Evolutionary conservation across 495 filamentous ascomycete species (phyloP).

Genomic region (Pyrenula massariospora): DNA sequence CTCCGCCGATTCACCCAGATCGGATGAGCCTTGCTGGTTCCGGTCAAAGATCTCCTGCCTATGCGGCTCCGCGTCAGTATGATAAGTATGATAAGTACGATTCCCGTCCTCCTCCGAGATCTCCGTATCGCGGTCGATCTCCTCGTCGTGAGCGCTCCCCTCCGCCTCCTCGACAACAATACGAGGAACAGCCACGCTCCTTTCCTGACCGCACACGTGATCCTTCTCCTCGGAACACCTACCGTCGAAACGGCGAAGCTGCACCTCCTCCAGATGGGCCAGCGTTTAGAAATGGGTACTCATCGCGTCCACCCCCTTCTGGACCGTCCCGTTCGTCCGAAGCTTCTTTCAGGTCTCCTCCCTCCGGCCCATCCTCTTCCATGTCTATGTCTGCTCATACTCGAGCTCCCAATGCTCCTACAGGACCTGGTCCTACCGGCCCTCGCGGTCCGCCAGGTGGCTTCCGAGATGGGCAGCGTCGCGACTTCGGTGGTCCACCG

Average conservation of each 20-base stretch:
- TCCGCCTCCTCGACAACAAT: not conserved
- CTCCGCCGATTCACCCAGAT: constrained; percentile 19
- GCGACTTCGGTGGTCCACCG: constrained; percentile 18
- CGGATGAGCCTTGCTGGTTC: constrained; percentile 8
- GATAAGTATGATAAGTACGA: constrained; percentile 1
- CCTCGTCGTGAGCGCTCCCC: constrained; percentile 2
- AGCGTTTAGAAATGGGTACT: constrained; percentile 13
- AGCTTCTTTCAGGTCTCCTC: constrained; percentile 10
- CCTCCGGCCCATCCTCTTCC: constrained; percentile 34
- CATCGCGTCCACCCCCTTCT: constrained; percentile 19
- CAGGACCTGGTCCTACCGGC: constrained; percentile 48
- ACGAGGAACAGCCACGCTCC: not conserved
- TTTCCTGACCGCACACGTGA: constrained; percentile 2
- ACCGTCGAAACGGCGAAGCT: constrained; percentile 8
- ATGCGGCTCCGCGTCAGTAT: constrained; percentile 3
- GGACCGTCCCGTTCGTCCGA: constrained; percentile 10
- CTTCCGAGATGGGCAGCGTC: constrained; percentile 3
- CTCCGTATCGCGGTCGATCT: constrained; percentile 7
- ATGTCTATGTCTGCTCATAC: constrained; percentile 33
- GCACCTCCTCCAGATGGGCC: constrained; percentile 5
- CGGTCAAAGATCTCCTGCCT: constrained; percentile 13
- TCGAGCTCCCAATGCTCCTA: constrained; percentile 34
- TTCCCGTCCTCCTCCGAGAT: constrained; percentile 3
- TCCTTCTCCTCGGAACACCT: constrained; percentile 8
- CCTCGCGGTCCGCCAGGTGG: constrained; percentile 35